These are phyloP conservation scores for Teunomyces funiuensis DNA, from an alignment of 805 yeast species.

Conservation along the genomic window DNA sequence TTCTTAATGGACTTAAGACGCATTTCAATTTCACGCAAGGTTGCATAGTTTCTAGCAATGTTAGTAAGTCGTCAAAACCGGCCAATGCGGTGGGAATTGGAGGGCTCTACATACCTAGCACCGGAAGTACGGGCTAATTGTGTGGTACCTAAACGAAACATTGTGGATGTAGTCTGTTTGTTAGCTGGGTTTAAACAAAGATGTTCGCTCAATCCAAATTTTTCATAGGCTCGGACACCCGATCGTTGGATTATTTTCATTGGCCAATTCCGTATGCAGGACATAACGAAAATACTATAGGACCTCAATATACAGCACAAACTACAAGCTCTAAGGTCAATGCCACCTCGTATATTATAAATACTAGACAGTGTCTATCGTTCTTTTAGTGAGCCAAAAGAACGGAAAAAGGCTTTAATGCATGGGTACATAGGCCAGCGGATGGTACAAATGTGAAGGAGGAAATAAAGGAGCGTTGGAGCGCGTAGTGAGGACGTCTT, in stretches of 20 bases:
- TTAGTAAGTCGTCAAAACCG: slow-evolving; percentile 20
- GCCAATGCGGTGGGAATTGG: background rate
- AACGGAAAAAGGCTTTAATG: slow-evolving; percentile 6
- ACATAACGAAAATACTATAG: background rate
- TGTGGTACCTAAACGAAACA: slow-evolving; percentile 57
- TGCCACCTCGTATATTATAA: slow-evolving; percentile 5
- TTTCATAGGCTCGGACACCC: slow-evolving; percentile 6
- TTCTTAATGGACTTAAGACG: slow-evolving; percentile 98
- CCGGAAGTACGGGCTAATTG: slow-evolving; percentile 51
- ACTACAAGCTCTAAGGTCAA: slow-evolving; percentile 1
- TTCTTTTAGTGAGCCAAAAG: slow-evolving; percentile 7
- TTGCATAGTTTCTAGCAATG: slow-evolving; percentile 81
- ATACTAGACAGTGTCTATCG: slow-evolving; percentile 6
- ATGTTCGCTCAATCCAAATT: slow-evolving; percentile 6
- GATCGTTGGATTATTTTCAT: slow-evolving; percentile 5
- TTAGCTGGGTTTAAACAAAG: slow-evolving; percentile 3
- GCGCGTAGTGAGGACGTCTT: background rate
- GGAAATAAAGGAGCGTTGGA: slow-evolving; percentile 3
- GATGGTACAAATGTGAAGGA: slow-evolving; percentile 6
- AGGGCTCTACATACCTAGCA: slow-evolving; percentile 47
- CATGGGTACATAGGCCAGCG: slow-evolving; percentile 7
- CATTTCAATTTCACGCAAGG: slow-evolving; percentile 96
- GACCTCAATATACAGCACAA: background rate
- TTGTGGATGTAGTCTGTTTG: slow-evolving; percentile 13
- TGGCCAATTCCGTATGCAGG: slow-evolving; percentile 4